Base-by-base conservation (phyloP, 2,329 filamentous ascomycete genomes). In the Didymellaceae sp. region DNA sequence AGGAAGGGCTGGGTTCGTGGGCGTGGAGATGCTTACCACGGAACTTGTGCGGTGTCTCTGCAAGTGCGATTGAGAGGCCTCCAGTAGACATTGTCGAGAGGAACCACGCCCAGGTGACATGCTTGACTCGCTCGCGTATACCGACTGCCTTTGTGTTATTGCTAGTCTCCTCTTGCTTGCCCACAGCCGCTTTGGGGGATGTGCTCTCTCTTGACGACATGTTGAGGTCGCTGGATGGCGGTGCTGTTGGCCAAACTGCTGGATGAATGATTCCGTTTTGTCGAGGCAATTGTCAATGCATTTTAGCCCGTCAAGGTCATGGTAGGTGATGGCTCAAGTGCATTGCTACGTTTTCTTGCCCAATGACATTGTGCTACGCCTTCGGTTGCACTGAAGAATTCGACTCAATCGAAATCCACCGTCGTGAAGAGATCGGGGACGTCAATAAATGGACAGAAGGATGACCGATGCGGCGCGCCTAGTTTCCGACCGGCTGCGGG, bases 81-180 rank as follows among this genome's bases (percentile, higher is more conserved):
- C 77, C 77, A 0, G 76, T 79, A 11, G 71, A 68, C 76, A 80
- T 79, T 6, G 76, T 75, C 8, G 72, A 68, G 0, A 75, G 73
- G 54, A 76, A 78, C 63, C 75, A 76, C 9, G 76, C 75, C 70
- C 75, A 78, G 5, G 76, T 78, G 46, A 77, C 77, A 45, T 77
- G 67, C 28, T 62, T 64, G 4, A 70, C 21, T 16, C 69, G 54
- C 10, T 54, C 49, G 8, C 64, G 57, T 33, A 67, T 22, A 2
- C 57, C 45, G n/a, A 58, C 38, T 51, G 34, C 42, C 10, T 25
- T 10, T 30, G 17, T 10, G 16, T 35, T 16, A 32, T 26, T 13
- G 37, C 38, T 21, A 4, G 30, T 18, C 16, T 42, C n/a, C 37
- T 52, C 48, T 22, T 46, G 43, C 17, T 43, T 26, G 10, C 26